These are phyloP conservation scores for Nitzschia palea DNA, from an alignment of 108 stramenopile genomes.

Conservation along the genomic window DNA sequence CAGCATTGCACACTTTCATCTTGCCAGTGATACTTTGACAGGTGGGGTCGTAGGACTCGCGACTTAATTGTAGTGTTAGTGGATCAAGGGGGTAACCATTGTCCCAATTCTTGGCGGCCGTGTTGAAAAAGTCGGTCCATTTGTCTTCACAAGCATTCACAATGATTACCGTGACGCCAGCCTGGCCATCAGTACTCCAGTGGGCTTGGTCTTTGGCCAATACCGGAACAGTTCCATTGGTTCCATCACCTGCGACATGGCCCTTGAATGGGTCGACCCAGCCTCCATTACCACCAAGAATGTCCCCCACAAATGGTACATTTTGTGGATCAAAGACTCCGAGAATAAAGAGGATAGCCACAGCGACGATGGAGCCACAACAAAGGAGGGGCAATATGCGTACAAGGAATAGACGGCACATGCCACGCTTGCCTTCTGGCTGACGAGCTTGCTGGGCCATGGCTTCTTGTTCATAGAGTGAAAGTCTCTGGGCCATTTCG, in stretches of 20 bases:
- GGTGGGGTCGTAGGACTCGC: conserved; percentile 41
- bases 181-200: conserved; percentile 38
- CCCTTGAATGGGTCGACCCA: conserved; percentile 17
- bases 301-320: conserved; percentile 19
- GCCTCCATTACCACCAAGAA: conserved; percentile 21
- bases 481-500: conserved; percentile 35
- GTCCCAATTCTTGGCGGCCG: conserved; percentile 69
- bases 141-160: conserved; percentile 58
- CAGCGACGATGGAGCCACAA: neutral
- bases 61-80: conserved; percentile 46
- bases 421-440: neutral
- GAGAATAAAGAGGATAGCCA: conserved; percentile 12
- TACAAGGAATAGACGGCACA: neutral
- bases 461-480: conserved; percentile 14
- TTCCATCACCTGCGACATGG: neutral
- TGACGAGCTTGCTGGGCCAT: neutral
- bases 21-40: conserved; percentile 48
- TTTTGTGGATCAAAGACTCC: conserved; percentile 18
- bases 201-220: neutral
- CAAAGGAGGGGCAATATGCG: neutral
- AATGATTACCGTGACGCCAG: conserved; percentile 59
- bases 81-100: conserved; percentile 65
- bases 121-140: conserved; percentile 52
- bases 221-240: neutral
- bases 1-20: conserved; percentile 78